Base-by-base conservation (phyloP, 2,329 filamentous ascomycete genomes). In the Helotiales sp. region DNA sequence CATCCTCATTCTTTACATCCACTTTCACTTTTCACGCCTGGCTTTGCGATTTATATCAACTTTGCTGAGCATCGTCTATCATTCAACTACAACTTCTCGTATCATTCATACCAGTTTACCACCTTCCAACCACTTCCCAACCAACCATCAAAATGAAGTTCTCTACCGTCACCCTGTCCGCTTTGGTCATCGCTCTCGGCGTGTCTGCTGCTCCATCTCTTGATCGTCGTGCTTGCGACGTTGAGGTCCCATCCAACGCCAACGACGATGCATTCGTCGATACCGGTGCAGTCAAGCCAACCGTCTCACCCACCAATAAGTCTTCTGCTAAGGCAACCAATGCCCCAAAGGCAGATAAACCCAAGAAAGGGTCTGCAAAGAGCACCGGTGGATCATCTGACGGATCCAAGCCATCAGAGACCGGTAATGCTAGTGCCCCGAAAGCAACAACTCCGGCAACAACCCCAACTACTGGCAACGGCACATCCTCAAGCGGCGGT, bases 81-180 rank as follows among this genome's bases (percentile, higher is more conserved):
- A 43, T 60, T 65, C 37, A 65, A 30, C 10, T 24, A 40, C 28
- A 40, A 24, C 24, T n/a, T 13, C 57, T 64, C 37, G 24, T 32
- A 30, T 64, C 49, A 47, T 26, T n/a, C 20, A 57, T 11, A 55
- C n/a, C 37, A 47, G 15, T 34, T 61, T 34, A 3, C 4, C 24
- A 10, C 17, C 8, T 32, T 30, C 32, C 24, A 54, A 52, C 8
- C 26, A 43, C 49, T 32, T n/a, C 24, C 40, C 54, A 26, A 50
- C 28, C 45, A 57, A 40, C 2, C 37, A 40, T 61, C 66, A 65
- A 60, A 1, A 68, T 68, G 66, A 68, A 65, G 59, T 59, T 50
- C 22, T 63, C 58, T 32, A 57, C 58, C 8, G 32, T 64, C 28
- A 61, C 64, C 49, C 8, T 67, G 10, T 45, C 47, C 65, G n/a